Conservation (phyloP, 2,329 filamentous ascomycete species). For the Clarireedia sp. region DNA sequence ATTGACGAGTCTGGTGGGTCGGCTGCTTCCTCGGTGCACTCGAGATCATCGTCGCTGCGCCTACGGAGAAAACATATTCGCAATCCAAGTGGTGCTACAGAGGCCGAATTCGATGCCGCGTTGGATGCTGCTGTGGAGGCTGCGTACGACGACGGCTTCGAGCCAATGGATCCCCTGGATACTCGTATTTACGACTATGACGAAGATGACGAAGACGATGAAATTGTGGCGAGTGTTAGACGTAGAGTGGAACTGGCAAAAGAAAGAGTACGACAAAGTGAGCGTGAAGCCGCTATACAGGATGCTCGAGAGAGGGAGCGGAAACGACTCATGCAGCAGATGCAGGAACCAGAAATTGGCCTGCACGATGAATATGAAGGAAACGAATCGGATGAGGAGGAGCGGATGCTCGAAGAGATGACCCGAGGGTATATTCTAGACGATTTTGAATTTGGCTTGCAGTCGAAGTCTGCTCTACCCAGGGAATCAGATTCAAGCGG, state of each 20-base stretch:
- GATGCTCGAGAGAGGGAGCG: slow-evolving; percentile 53
- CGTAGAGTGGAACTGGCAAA: slow-evolving; percentile 68
- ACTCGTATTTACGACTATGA: slow-evolving; percentile 28
- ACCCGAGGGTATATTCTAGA: slow-evolving; percentile 75
- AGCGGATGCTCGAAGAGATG: slow-evolving; percentile 79
- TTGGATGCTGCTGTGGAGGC: slow-evolving; percentile 93
- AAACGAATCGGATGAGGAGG: slow-evolving; percentile 61
- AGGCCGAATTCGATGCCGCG: slow-evolving; percentile 88
- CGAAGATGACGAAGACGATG: slow-evolving; percentile 36
- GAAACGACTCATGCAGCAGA: slow-evolving; percentile 30
- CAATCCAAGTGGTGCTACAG: slow-evolving; percentile 61
- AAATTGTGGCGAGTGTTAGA: slow-evolving; percentile 47
- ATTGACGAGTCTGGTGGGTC: slow-evolving; percentile 86
- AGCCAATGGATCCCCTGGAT: slow-evolving; percentile 50
- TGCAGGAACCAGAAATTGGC: slow-evolving; percentile 21
- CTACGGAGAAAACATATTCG: slow-evolving; percentile 64
- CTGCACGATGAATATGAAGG: slow-evolving; percentile 56
- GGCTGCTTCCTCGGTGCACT: slow-evolving; percentile 70
- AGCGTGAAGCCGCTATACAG: slow-evolving; percentile 58
- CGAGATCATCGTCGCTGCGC: slow-evolving; percentile 63
- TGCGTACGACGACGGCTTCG: slow-evolving; percentile 86
- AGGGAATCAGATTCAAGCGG: slow-evolving; percentile 78
- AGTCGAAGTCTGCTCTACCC: slow-evolving; percentile 59
- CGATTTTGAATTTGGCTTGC: slow-evolving; percentile 68
- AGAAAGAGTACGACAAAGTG: slow-evolving; percentile 65